These are phyloP conservation scores for Colletotrichum lupini DNA, from an alignment of 2,329 filamentous ascomycete genomes.

Conservation along the genomic window DNA sequence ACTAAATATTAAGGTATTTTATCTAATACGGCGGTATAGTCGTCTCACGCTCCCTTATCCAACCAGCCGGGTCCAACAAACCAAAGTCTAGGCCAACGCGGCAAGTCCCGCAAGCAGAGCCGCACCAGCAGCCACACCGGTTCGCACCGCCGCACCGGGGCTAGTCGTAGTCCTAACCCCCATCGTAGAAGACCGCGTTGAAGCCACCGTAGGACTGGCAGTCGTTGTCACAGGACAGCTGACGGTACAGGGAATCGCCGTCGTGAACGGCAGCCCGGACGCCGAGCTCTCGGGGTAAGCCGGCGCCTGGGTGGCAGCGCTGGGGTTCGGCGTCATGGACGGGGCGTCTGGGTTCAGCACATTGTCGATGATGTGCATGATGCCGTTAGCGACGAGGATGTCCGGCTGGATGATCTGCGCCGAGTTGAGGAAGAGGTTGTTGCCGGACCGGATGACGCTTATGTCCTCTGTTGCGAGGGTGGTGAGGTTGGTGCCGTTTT, in stretches of 20 bases:
- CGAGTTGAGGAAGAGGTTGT: conserved; percentile 63
- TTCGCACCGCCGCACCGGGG: conserved; percentile 17
- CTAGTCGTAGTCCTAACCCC: conserved; percentile 42
- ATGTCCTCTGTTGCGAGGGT: conserved; percentile 57
- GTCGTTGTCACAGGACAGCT: conserved; percentile 50
- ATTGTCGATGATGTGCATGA: conserved; percentile 68
- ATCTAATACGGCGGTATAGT: not conserved
- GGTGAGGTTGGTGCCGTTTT: conserved; percentile 38
- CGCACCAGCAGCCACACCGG: conserved; percentile 14
- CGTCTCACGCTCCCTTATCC: not conserved
- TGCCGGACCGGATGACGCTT: conserved; percentile 51
- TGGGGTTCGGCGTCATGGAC: conserved; percentile 49
- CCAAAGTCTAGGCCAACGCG: conserved; percentile 1
- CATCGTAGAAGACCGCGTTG: conserved; percentile 39
- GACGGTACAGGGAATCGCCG: conserved; percentile 54
- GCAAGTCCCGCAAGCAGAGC: conserved; percentile 24
- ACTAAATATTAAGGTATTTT: not conserved
- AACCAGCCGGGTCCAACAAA: not conserved
- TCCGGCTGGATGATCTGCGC: conserved; percentile 64
- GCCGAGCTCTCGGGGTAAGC: conserved; percentile 41
- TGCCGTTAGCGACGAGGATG: conserved; percentile 66
- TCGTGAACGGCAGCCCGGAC: conserved; percentile 50
- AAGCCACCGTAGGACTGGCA: conserved; percentile 23
- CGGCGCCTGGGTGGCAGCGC: conserved; percentile 47
- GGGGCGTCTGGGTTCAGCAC: conserved; percentile 57